Evolutionary conservation across 2,329 filamentous ascomycete species (phyloP).

Genomic region (Elsinoe perseae): DNA sequence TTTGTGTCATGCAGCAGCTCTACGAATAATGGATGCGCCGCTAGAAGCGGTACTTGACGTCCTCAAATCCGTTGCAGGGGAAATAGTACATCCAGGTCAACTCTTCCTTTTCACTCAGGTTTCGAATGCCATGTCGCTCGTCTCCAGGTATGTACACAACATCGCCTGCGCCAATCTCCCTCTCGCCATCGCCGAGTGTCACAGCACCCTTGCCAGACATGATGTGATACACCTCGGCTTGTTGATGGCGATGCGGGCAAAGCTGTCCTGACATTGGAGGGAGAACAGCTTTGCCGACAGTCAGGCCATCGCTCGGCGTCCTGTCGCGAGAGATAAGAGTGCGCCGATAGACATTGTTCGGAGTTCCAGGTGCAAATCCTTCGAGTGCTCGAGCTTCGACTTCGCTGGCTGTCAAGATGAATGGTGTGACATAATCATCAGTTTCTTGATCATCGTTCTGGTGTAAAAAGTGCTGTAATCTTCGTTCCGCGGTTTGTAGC

Average conservation of each 20-base stretch:
- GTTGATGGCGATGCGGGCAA: conserved; percentile 34
- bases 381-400: neutral
- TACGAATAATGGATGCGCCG: neutral
- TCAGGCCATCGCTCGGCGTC: conserved; percentile 32
- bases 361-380: neutral
- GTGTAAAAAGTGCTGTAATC: neutral
- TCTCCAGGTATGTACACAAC: conserved; percentile 38
- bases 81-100: conserved; percentile 38
- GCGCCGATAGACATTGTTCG: conserved; percentile 32
- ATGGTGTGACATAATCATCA: neutral
- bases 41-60: conserved; percentile 35
- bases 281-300: conserved; percentile 33
- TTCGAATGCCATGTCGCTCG: conserved; percentile 35
- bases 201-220: conserved; percentile 33
- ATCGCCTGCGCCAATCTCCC: conserved; percentile 29
- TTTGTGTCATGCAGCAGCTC: neutral
- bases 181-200: conserved; percentile 31
- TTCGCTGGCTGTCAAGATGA: neutral
- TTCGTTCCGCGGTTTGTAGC: neutral
- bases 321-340: conserved; percentile 33
- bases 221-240: conserved; percentile 40
- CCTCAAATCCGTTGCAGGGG: conserved; percentile 31
- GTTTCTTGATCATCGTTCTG: neutral
- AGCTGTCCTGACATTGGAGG: conserved; percentile 30
- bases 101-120: conserved; percentile 25